Conservation (phyloP, 1,284 basidiomycete genomes). For the Leccinum subrobustum region DNA sequence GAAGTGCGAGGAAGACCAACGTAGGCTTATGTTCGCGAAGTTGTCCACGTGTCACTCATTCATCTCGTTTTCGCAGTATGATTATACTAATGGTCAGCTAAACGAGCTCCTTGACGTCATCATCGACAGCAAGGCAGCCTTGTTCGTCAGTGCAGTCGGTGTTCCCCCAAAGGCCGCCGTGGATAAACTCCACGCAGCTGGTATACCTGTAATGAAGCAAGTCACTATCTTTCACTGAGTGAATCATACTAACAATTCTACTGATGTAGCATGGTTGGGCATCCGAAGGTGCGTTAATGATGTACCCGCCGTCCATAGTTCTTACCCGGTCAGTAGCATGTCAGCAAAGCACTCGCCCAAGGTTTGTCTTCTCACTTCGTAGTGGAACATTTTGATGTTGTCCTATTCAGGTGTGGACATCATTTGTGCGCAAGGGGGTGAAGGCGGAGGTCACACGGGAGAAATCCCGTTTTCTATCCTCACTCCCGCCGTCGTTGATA, state of each 20-base stretch:
- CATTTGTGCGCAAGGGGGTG: constrained; percentile 81
- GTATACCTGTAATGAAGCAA: constrained; percentile 84
- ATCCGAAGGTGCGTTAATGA: constrained; percentile 65
- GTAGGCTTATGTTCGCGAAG: constrained; percentile 35
- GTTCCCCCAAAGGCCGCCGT: constrained; percentile 83
- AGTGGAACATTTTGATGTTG: no score
- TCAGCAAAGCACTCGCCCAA: constrained; percentile 73
- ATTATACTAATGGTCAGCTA: constrained; percentile 77
- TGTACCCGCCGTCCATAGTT: not conserved
- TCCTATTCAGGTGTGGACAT: constrained; percentile 70
- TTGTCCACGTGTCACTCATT: not conserved
- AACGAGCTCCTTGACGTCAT: constrained; percentile 77
- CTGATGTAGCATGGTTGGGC: constrained; percentile 74
- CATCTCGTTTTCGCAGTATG: constrained; percentile 43
- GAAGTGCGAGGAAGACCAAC: constrained; percentile 79
- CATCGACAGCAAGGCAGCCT: constrained; percentile 68
- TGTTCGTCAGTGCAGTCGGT: constrained; percentile 85
- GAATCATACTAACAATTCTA: constrained; percentile 8
- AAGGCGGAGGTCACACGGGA: constrained; percentile 78
- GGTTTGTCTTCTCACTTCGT: constrained; percentile 36
- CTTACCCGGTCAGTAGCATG: constrained; percentile 51
- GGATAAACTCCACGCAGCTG: constrained; percentile 76
- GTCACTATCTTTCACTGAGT: constrained; percentile 22
- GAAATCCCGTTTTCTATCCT: constrained; percentile 76
- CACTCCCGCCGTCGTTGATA: constrained; percentile 77